phyloP scores from a whole-genome alignment of 108 stramenopile genomes.

The Asterionellopsis glacialis region DNA sequence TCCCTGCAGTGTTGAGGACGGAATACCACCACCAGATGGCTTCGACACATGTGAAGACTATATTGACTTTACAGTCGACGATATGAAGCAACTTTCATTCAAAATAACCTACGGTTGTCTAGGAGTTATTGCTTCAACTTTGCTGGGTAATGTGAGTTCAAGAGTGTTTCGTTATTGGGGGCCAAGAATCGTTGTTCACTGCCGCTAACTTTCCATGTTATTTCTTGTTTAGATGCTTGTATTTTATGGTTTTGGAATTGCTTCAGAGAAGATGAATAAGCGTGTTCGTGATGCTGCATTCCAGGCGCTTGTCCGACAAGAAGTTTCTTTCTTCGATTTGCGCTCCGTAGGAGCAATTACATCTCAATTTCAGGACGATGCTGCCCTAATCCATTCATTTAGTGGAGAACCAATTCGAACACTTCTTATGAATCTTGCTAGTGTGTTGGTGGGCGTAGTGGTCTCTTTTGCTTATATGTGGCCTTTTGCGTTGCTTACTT shows the following conservation, averaged over 20 bases:
- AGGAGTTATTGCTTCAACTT: slow-evolving; percentile 18
- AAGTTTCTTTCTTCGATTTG: slow-evolving; percentile 46
- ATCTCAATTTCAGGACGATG: slow-evolving; percentile 56
- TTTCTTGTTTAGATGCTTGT: slow-evolving; percentile 9
- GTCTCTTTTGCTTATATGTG: slow-evolving; percentile 66
- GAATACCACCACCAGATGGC: slow-evolving; percentile 1
- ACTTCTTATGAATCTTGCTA: slow-evolving; percentile 36
- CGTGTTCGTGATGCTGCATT: slow-evolving; percentile 58
- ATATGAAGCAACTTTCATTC: slow-evolving; percentile 35
- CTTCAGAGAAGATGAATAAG: slow-evolving; percentile 57
- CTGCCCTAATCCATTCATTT: slow-evolving; percentile 53
- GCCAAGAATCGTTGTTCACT: no score
- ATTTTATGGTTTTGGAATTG: slow-evolving; percentile 55
- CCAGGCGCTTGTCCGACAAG: slow-evolving; percentile 35
- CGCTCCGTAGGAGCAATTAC: slow-evolving; percentile 46
- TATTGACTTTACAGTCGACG: slow-evolving; percentile 23
- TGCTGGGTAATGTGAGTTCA: slow-evolving; percentile 37
- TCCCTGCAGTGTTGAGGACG: slow-evolving; percentile 14
- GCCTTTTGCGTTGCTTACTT: slow-evolving; percentile 38
- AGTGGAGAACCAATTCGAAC: slow-evolving; percentile 56
- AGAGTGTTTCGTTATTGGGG: no score
- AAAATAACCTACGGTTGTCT: slow-evolving; percentile 23
- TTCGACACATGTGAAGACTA: slow-evolving; percentile 34
- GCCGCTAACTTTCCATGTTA: no score
- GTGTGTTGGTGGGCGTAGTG: slow-evolving; percentile 50